A percentile compares a stretch with the other conserved stretches of the same genome.
These are phyloP conservation scores for Pterocarpus macrocarpus DNA, from an alignment of 306 rosid genomes.

Conservation along the genomic window DNA sequence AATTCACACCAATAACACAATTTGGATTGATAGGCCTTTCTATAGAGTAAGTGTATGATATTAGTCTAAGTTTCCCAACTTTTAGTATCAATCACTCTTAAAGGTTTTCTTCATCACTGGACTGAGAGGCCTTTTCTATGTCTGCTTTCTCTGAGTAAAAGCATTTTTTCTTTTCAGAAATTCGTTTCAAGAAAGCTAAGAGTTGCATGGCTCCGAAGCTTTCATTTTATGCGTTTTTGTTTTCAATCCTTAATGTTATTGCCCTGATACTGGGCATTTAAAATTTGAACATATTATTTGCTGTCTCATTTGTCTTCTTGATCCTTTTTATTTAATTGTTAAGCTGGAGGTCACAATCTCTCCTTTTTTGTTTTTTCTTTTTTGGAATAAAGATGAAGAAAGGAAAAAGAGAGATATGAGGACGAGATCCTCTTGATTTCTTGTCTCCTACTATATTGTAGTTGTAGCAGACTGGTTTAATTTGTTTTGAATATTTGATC, in stretches of 20 bases:
- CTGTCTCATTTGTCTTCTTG: background rate
- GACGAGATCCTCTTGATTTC: too few relatives aligned
- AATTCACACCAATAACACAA: background rate
- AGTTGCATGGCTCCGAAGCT: background rate
- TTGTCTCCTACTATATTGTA: background rate
- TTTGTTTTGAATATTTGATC: constrained; percentile 1
- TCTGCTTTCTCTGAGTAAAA: too few relatives aligned
- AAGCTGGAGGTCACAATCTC: too few relatives aligned
- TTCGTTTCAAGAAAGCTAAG: background rate
- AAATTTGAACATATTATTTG: background rate
- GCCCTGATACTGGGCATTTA: background rate
- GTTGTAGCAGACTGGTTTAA: background rate
- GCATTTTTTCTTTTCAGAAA: too few relatives aligned
- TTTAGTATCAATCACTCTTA: background rate
- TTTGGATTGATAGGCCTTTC: constrained; percentile 25
- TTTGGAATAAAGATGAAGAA: too few relatives aligned
- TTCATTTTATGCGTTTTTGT: background rate
- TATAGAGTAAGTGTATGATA: background rate
- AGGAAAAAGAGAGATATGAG: too few relatives aligned
- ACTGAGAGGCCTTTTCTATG: background rate
- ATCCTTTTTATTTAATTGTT: too few relatives aligned
- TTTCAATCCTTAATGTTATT: background rate
- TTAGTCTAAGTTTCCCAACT: background rate
- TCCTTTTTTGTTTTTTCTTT: too few relatives aligned
- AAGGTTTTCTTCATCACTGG: constrained; percentile 10